Conservation (phyloP, 169 alveolate species). For the Plasmodium chabaudi region DNA sequence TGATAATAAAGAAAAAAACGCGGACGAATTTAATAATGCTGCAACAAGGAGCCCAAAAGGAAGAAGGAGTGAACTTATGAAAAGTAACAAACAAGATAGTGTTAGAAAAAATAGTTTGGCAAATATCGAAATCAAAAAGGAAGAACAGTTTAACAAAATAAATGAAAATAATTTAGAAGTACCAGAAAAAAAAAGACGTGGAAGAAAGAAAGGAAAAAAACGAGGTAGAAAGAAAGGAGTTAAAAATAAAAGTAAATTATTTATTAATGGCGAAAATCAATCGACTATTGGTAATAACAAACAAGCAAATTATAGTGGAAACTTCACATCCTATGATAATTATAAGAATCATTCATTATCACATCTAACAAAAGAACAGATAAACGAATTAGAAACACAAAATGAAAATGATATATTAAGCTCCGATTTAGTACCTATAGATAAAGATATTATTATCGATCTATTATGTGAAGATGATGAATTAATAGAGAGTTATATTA, state of each 20-base stretch:
- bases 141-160: neutral
- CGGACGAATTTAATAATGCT: neutral
- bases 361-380: neutral
- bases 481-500: constrained; percentile 43
- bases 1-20: neutral
- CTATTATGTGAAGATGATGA: constrained; percentile 71
- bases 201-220: constrained; percentile 51
- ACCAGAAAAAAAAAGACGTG: constrained; percentile 16
- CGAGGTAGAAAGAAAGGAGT: constrained; percentile 63
- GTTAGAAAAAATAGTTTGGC: neutral
- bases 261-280: neutral
- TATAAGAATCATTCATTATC: neutral
- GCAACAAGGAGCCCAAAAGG: neutral
- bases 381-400: neutral
- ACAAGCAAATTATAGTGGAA: neutral
- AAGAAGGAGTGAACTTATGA: neutral
- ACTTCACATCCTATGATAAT: neutral
- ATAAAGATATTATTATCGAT: constrained; percentile 67
- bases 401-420: constrained; percentile 37
- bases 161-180: constrained; percentile 3
- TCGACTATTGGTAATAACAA: neutral
- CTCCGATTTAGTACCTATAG: constrained; percentile 34
- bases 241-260: constrained; percentile 19
- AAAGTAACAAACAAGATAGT: neutral
- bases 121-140: neutral